Evolutionary conservation across 2,329 filamentous ascomycete species (phyloP), one percentile per base, ranked within the genome.

Genomic region (Ophiostoma australiae): DNA sequence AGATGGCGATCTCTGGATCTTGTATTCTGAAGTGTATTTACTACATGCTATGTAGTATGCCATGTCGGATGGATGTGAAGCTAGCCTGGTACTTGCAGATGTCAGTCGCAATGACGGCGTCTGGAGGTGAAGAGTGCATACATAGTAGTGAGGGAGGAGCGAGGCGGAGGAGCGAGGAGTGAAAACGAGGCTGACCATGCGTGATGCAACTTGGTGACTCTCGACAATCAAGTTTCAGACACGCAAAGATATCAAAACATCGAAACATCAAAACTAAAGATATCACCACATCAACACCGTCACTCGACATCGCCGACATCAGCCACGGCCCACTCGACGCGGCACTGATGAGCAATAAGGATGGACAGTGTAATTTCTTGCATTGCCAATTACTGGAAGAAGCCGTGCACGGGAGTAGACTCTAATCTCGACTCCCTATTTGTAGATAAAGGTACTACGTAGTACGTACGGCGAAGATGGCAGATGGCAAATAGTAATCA

Each of bases 331-430:
- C 52, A 27, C 52, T 11, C 23, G 52, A 58, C 52, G 27, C 52
- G n/a, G 52, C 52, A 31, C 13, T 58, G 52, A 58, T 58, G 23
- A 7, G 52, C 52, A 58, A 58, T 58, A 27, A 58, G 52, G 52
- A 58, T 58, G 23, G n/a, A 10, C 52, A 58, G 52, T 58, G 52
- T 13, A 58, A 58, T 58, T 58, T 58, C 52, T 58, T 58, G n/a
- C 10, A 27, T 31, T 44, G 41, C 10, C 41, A 15, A 15, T 48
- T 48, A 6, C 27, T 31, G 27, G 27, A 48, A n/a, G n/a, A n/a
- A n/a, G n/a, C n/a, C n/a, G n/a, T n/a, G n/a, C 6, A 7, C 17
- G 2, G 2, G 5, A 48, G n/a, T 48, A 48, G 37, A 39, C 13
- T 39, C 37, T n/a, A 48, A 48, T 48, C 44, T 48, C 44, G 44